phyloP scores from a whole-genome alignment of 2,329 filamentous ascomycete species.

The Fusarium liriodendri region DNA sequence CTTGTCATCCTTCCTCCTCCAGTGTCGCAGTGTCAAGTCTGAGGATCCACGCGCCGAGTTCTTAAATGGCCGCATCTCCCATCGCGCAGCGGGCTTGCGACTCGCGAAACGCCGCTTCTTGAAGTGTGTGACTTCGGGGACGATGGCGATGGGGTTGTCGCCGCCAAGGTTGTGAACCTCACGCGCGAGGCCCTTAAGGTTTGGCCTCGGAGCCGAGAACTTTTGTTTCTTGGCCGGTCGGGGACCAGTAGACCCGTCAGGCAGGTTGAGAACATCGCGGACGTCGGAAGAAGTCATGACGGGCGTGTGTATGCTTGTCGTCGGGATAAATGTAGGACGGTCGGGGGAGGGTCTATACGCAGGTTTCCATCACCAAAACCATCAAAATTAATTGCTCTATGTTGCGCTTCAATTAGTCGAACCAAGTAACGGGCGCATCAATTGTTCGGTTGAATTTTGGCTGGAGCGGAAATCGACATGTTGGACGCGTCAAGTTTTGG shows the following conservation, averaged over 20 bases:
- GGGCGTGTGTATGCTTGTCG: conserved; percentile 29
- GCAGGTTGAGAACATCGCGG: conserved; percentile 88
- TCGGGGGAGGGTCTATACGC: conserved; percentile 12
- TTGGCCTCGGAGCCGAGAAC: conserved; percentile 67
- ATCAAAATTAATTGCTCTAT: conserved; percentile 17
- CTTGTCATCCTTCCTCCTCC: conserved; percentile 74
- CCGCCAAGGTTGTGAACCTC: conserved; percentile 75
- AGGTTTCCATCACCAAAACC: conserved; percentile 37
- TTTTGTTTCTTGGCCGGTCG: conserved; percentile 82
- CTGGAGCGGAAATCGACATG: conserved; percentile 9
- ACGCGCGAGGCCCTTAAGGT: conserved; percentile 72
- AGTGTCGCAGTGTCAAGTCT: conserved; percentile 78
- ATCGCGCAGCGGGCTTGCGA: conserved; percentile 67
- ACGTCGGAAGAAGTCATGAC: conserved; percentile 82
- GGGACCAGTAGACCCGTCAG: conserved; percentile 62
- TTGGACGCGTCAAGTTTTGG: conserved; percentile 35
- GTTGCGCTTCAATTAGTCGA: neutral
- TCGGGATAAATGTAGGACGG: conserved; percentile 1
- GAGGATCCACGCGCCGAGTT: conserved; percentile 82
- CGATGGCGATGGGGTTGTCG: conserved; percentile 75
- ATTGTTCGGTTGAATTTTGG: conserved; percentile 4
- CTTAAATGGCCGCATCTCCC: conserved; percentile 77
- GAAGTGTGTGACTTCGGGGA: conserved; percentile 69
- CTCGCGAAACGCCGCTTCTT: conserved; percentile 68
- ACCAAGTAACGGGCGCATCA: neutral